Conservation (phyloP, 495 filamentous ascomycete species). For the Aspergillus mulundensis region DNA sequence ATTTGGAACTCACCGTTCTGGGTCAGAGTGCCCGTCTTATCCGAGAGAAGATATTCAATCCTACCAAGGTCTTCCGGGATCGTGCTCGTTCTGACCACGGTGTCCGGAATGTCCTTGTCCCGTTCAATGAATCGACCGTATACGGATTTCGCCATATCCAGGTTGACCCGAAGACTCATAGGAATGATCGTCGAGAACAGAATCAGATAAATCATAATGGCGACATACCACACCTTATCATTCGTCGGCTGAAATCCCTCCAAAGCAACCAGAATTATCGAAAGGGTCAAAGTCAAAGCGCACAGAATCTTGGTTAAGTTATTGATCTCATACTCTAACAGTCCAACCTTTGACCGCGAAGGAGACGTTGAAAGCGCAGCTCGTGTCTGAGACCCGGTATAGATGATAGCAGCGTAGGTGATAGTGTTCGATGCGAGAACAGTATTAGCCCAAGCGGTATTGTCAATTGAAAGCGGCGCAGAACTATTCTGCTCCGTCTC, state of each 20-base stretch:
- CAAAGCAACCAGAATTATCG: constrained; percentile 82
- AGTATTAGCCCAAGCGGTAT: constrained; percentile 98
- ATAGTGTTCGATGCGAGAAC: constrained; percentile 89
- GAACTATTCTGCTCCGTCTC: constrained; percentile 41
- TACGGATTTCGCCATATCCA: constrained; percentile 94
- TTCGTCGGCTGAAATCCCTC: constrained; percentile 70
- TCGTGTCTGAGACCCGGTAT: constrained; percentile 91
- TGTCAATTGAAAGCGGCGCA: constrained; percentile 83
- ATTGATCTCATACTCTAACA: constrained; percentile 96
- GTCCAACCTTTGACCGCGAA: constrained; percentile 85
- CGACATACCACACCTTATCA: constrained; percentile 77
- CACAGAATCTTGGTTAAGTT: constrained; percentile 97
- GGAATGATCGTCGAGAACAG: constrained; percentile 99
- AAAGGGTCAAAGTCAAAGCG: constrained; percentile 76
- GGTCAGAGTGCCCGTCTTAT: constrained; percentile 96
- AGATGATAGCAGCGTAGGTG: constrained; percentile 83
- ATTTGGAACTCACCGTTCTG: constrained; percentile 62
- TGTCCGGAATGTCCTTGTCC: constrained; percentile 82
- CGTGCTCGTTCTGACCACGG: constrained; percentile 92
- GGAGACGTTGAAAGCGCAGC: constrained; percentile 90
- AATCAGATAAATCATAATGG: constrained; percentile 92
- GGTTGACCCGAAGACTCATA: constrained; percentile 91
- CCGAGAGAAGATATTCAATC: constrained; percentile 93
- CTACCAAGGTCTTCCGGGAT: constrained; percentile 95
- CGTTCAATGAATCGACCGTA: constrained; percentile 95